Conservation (phyloP, 352 stramenopile genomes). For the Globisporangium polare region DNA sequence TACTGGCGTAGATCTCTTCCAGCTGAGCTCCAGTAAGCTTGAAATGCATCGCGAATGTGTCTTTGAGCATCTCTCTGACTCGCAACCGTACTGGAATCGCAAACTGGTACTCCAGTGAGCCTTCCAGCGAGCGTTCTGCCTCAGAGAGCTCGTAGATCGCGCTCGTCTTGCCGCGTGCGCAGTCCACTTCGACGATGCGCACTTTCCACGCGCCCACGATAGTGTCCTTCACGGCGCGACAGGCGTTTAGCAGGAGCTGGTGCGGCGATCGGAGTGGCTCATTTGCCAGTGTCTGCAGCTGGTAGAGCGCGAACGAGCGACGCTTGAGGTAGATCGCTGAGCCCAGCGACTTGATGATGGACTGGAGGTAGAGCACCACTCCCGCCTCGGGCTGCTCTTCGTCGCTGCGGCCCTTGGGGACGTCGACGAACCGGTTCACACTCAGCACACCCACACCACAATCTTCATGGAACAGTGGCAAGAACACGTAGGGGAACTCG, state of each 20-base stretch:
- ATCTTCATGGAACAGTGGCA: slow-evolving; percentile 70
- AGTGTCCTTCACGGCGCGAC: slow-evolving; percentile 34
- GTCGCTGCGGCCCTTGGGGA: slow-evolving; percentile 52
- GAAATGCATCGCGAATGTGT: slow-evolving; percentile 40
- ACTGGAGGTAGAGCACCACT: slow-evolving; percentile 45
- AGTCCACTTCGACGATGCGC: slow-evolving; percentile 52
- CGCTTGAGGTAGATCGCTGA: slow-evolving; percentile 62
- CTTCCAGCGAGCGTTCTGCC: slow-evolving; percentile 18
- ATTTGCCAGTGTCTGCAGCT: slow-evolving; percentile 30
- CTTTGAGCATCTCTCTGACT: slow-evolving; percentile 36
- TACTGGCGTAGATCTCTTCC: slow-evolving; percentile 10
- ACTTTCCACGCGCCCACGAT: slow-evolving; percentile 58
- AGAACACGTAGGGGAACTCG: slow-evolving; percentile 50
- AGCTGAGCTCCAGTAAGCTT: slow-evolving; percentile 7
- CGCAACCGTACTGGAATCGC: slow-evolving; percentile 39
- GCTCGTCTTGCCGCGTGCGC: slow-evolving; percentile 36
- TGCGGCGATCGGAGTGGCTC: slow-evolving; percentile 51
- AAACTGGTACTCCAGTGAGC: slow-evolving; percentile 19
- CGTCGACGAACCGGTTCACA: slow-evolving; percentile 49
- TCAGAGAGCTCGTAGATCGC: slow-evolving; percentile 59
- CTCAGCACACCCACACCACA: slow-evolving; percentile 51
- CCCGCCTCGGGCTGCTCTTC: slow-evolving; percentile 63
- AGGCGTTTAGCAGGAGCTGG: slow-evolving; percentile 47
- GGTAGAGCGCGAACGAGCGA: slow-evolving; percentile 39
- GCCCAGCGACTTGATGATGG: slow-evolving; percentile 36